Conservation (phyloP, 1,139 yeast species). For the Suhomyces atakaporum region DNA sequence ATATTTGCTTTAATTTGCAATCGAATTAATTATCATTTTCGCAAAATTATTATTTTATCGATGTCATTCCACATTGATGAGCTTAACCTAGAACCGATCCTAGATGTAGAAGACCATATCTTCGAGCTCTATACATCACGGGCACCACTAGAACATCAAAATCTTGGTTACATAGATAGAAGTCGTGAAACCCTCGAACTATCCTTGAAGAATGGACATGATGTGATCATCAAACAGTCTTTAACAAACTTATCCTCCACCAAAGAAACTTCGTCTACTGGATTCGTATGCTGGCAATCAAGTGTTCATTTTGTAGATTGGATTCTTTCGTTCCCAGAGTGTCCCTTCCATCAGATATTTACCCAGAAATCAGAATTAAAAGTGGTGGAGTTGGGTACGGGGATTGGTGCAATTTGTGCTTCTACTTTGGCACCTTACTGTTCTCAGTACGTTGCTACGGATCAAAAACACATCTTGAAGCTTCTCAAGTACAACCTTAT, state of each 20-base stretch:
- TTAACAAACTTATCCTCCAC: constrained; percentile 43
- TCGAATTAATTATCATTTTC: too few species aligned
- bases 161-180: constrained; percentile 53
- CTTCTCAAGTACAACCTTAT: constrained; percentile 48
- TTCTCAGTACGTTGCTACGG: constrained; percentile 55
- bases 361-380: constrained; percentile 16
- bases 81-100: constrained; percentile 22
- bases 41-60: too few species aligned
- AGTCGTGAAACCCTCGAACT: constrained; percentile 31
- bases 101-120: constrained; percentile 47
- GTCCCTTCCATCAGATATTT: constrained; percentile 26
- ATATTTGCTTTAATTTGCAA: too few species aligned
- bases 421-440: constrained; percentile 43
- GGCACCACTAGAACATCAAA: constrained; percentile 32
- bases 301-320: constrained; percentile 56
- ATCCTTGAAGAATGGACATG: constrained; percentile 33
- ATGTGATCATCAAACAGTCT: constrained; percentile 43
- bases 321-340: constrained; percentile 32
- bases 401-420: constrained; percentile 60
- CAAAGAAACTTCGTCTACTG: constrained; percentile 55
- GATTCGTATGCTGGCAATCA: constrained; percentile 66
- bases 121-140: constrained; percentile 47
- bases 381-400: constrained; percentile 68
- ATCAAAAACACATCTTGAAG: constrained; percentile 59
- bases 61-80: constrained; percentile 9